These are phyloP conservation scores for Chara braunii DNA, from an alignment of 139 green algal species.

Conservation along the genomic window DNA sequence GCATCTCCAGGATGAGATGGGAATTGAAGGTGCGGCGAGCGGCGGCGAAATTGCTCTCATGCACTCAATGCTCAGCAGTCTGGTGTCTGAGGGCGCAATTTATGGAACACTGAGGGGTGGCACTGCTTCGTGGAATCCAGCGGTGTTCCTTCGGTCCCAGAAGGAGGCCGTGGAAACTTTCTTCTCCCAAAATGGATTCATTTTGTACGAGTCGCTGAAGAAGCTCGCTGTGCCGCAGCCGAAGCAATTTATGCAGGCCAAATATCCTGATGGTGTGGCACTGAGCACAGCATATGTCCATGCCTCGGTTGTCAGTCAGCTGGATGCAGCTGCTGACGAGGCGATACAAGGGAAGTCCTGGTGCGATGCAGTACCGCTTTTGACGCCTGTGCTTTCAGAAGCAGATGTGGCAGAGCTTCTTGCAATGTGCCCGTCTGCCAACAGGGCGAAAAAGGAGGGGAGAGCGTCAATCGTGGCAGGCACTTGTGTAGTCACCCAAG, in stretches of 20 bases:
- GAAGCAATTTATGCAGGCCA: slow-evolving; percentile 20
- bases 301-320: slow-evolving; percentile 47
- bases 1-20: too few relatives aligned
- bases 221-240: slow-evolving; percentile 17
- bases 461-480: neutral
- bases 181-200: slow-evolving; percentile 49
- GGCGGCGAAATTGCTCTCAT: too few relatives aligned
- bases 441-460: slow-evolving; percentile 5
- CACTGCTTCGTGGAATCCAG: slow-evolving; percentile 62
- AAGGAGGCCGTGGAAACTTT: slow-evolving; percentile 56
- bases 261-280: slow-evolving; percentile 56
- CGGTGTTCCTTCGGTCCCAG: slow-evolving; percentile 55
- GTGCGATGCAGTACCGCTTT: slow-evolving; percentile 15
- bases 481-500: slow-evolving; percentile 11
- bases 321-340: slow-evolving; percentile 58
- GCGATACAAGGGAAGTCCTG: slow-evolving; percentile 15
- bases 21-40: too few relatives aligned
- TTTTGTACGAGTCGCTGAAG: slow-evolving; percentile 4
- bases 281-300: slow-evolving; percentile 59
- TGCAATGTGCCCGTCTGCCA: slow-evolving; percentile 6
- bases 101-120: slow-evolving; percentile 57
- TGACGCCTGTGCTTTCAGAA: slow-evolving; percentile 9
- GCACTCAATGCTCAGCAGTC: too few relatives aligned
- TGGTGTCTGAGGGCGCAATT: slow-evolving; percentile 45
- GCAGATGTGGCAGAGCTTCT: slow-evolving; percentile 9